Percentiles rank a stretch among this genome's conserved stretches.
phyloP scores from a whole-genome alignment of 805 yeast genomes.

The Schwanniomyces pseudopolymorphus region DNA sequence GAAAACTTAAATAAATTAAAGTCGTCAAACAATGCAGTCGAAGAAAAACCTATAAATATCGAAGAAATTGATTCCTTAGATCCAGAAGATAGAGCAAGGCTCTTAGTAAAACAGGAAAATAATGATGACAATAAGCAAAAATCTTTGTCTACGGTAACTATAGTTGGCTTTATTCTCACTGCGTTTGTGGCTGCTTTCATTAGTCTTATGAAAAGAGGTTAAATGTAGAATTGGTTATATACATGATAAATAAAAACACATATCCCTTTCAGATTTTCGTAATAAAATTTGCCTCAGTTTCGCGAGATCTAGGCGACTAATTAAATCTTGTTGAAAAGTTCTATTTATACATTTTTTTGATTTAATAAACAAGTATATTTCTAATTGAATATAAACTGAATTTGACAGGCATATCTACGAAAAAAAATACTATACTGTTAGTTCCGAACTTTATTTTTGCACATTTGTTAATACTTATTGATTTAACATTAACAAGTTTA shows the following conservation, averaged over 20 bases:
- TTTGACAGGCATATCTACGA: neutral
- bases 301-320: conserved; percentile 1
- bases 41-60: conserved; percentile 18
- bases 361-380: neutral
- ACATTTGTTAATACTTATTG: neutral
- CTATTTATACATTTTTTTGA: neutral
- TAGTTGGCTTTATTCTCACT: conserved; percentile 31
- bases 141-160: conserved; percentile 14
- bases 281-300: neutral
- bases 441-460: neutral
- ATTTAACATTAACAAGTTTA: too few species aligned
- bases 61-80: conserved; percentile 44
- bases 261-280: neutral
- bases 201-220: conserved; percentile 14
- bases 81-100: conserved; percentile 66
- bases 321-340: neutral
- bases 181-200: conserved; percentile 31
- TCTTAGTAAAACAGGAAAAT: conserved; percentile 19
- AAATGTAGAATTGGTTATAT: neutral
- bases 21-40: neutral
- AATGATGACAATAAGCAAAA: conserved; percentile 8
- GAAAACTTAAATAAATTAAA: conserved; percentile 1
- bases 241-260: neutral
- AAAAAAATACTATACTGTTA: neutral
- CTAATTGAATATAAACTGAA: neutral